phyloP scores from a whole-genome alignment of 352 stramenopile species.

The Phytopythium kandeliae region DNA sequence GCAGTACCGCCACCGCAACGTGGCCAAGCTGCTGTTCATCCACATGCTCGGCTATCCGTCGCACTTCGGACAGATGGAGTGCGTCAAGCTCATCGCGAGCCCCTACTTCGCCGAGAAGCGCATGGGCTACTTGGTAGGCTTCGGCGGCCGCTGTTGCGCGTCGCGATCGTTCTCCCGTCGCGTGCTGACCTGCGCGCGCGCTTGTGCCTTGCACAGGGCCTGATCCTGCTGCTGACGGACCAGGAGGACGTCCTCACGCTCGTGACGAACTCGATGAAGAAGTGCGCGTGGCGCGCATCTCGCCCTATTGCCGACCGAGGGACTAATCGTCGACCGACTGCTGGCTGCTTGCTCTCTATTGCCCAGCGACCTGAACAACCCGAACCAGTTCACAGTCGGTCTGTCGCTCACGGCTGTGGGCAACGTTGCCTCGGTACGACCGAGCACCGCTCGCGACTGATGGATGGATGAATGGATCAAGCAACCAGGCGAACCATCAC shows the following conservation, averaged over 20 bases:
- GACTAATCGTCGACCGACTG: neutral
- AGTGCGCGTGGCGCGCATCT: slow-evolving; percentile 68
- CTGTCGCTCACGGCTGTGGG: slow-evolving; percentile 96
- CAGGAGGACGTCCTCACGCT: slow-evolving; percentile 99
- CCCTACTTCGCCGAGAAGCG: slow-evolving; percentile 99
- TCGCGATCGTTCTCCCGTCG: too few species aligned
- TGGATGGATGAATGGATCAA: too few species aligned
- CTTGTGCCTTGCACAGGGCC: slow-evolving; percentile 30
- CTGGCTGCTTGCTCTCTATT: slow-evolving; percentile 3
- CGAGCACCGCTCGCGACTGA: too few species aligned
- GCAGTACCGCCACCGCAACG: slow-evolving; percentile 97
- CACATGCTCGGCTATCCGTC: slow-evolving; percentile 99
- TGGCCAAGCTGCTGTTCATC: slow-evolving; percentile 99
- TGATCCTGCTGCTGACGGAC: slow-evolving; percentile 98
- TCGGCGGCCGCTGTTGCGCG: too few species aligned
- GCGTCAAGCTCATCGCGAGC: slow-evolving; percentile 98
- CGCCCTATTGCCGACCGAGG: too few species aligned
- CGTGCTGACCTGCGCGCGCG: neutral
- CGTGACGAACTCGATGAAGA: slow-evolving; percentile 99
- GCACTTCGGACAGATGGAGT: slow-evolving; percentile 99
- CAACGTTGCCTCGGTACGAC: slow-evolving; percentile 95
- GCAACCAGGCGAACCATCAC: too few species aligned
- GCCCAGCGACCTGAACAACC: slow-evolving; percentile 89
- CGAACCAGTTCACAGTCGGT: slow-evolving; percentile 94
- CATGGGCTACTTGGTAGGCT: slow-evolving; percentile 95